A percentile compares a stretch with the other conserved stretches of the same genome.
Evolutionary conservation across 1,284 basidiomycete species (phyloP).

Genomic region (Prillingera fragicola): DNA sequence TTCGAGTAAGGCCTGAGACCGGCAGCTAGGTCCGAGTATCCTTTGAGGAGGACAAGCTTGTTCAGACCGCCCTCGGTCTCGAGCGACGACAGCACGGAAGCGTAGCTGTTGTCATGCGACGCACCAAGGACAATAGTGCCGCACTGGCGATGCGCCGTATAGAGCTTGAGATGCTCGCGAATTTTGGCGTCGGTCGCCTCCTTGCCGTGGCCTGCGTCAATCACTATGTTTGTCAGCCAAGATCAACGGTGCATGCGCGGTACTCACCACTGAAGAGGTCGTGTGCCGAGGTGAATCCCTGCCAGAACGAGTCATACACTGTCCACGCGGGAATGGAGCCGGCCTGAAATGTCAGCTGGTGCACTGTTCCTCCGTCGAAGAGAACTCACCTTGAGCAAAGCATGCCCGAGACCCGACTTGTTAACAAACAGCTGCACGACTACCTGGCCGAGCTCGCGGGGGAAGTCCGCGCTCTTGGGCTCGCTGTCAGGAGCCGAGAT

Average conservation of each 20-base stretch:
- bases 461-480: not conserved
- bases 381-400: constrained; percentile 38
- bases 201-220: constrained; percentile 65
- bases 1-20: constrained; percentile 55
- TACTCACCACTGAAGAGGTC: constrained; percentile 38
- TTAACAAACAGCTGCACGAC: constrained; percentile 43
- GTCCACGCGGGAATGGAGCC: constrained; percentile 28
- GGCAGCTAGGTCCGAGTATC: constrained; percentile 50
- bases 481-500: not conserved
- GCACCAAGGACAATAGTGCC: constrained; percentile 65
- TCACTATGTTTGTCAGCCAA: constrained; percentile 50
- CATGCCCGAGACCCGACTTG: constrained; percentile 33
- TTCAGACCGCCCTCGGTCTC: constrained; percentile 45
- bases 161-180: constrained; percentile 70
- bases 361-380: too few species aligned
- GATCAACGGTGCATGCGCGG: not conserved
- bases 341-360: constrained; percentile 15
- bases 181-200: constrained; percentile 66
- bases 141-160: constrained; percentile 65
- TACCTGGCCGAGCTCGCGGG: constrained; percentile 12
- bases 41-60: constrained; percentile 62
- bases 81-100: constrained; percentile 52
- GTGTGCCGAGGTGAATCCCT: constrained; percentile 36
- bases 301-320: constrained; percentile 39
- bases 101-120: constrained; percentile 68